Conservation (phyloP, 495 filamentous ascomycete species). For the Penicillium malachiteum region DNA sequence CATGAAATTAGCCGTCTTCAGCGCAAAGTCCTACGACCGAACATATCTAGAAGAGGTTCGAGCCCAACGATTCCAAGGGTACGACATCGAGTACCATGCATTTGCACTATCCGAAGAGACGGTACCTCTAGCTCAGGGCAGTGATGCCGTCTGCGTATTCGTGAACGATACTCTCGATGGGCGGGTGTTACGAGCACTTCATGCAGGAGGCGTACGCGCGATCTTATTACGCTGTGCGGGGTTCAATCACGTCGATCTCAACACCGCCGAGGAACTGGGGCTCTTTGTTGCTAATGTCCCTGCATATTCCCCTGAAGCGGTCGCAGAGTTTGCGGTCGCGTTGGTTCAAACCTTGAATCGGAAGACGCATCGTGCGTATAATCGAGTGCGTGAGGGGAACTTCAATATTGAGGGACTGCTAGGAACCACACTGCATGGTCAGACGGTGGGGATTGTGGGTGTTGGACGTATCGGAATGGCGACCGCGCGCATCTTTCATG, state of each 20-base stretch:
- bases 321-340: conserved; percentile 69
- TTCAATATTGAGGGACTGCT: conserved; percentile 66
- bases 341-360: conserved; percentile 69
- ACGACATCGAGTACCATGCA: conserved; percentile 52
- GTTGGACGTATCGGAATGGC: conserved; percentile 38
- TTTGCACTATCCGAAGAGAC: conserved; percentile 58
- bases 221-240: conserved; percentile 69
- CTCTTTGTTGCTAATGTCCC: conserved; percentile 68
- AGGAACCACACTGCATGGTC: conserved; percentile 58
- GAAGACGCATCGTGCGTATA: conserved; percentile 69
- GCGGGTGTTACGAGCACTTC: conserved; percentile 50
- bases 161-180: conserved; percentile 63
- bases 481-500: conserved; percentile 47
- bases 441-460: conserved; percentile 50
- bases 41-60: conserved; percentile 43
- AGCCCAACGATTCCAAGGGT: conserved; percentile 20
- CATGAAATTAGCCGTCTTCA: conserved; percentile 63
- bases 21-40: conserved; percentile 61
- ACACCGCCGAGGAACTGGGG: conserved; percentile 51
- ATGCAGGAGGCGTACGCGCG: conserved; percentile 48
- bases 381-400: conserved; percentile 70
- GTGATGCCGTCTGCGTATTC: conserved; percentile 66
- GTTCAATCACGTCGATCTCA: conserved; percentile 67
- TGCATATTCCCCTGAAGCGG: conserved; percentile 68
- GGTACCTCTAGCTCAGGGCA: conserved; percentile 50